Evolutionary conservation across 257 asterid genomes (phyloP).

Genomic region (Ilex asprella): DNA sequence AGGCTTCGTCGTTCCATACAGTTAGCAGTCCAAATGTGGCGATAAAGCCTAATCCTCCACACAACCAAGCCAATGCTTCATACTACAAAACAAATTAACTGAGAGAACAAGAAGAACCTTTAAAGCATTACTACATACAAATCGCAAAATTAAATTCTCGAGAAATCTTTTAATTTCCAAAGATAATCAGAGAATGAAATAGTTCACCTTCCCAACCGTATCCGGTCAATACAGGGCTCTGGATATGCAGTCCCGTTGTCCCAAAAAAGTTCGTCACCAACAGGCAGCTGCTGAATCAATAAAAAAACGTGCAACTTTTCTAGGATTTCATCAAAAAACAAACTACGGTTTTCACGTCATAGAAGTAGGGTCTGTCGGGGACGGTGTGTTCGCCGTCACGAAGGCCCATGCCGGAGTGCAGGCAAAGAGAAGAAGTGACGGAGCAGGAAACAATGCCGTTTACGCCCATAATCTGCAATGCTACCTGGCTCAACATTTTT

Average conservation of each 20-base stretch:
- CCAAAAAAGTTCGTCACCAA: slow-evolving; percentile 82
- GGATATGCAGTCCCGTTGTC: slow-evolving; percentile 89
- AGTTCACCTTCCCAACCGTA: slow-evolving; percentile 76
- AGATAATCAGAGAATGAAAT: not conserved
- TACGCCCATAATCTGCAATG: slow-evolving; percentile 82
- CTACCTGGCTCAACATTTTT: slow-evolving; percentile 62
- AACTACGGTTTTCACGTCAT: slow-evolving; percentile 4
- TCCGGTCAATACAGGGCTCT: slow-evolving; percentile 93
- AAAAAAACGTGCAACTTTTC: not conserved
- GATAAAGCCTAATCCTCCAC: slow-evolving; percentile 75
- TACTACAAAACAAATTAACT: slow-evolving; percentile 34
- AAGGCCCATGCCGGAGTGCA: slow-evolving; percentile 91
- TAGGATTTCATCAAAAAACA: not conserved
- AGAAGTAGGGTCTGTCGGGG: slow-evolving; percentile 53
- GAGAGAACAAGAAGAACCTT: not conserved
- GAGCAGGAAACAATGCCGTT: slow-evolving; percentile 69
- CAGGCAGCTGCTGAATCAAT: slow-evolving; percentile 57
- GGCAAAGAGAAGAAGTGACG: slow-evolving; percentile 67
- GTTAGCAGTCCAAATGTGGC: slow-evolving; percentile 68
- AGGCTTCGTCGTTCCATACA: slow-evolving; percentile 91
- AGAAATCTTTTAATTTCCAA: not conserved
- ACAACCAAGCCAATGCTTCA: slow-evolving; percentile 89
- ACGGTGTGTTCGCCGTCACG: slow-evolving; percentile 92
- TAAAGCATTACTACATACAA: not conserved
- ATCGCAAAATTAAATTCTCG: not conserved